A percentile compares a stretch with the other conserved stretches of the same genome.
Evolutionary conservation across 208 protist genomes (phyloP).

Genomic region (Zelonia costaricensis): DNA sequence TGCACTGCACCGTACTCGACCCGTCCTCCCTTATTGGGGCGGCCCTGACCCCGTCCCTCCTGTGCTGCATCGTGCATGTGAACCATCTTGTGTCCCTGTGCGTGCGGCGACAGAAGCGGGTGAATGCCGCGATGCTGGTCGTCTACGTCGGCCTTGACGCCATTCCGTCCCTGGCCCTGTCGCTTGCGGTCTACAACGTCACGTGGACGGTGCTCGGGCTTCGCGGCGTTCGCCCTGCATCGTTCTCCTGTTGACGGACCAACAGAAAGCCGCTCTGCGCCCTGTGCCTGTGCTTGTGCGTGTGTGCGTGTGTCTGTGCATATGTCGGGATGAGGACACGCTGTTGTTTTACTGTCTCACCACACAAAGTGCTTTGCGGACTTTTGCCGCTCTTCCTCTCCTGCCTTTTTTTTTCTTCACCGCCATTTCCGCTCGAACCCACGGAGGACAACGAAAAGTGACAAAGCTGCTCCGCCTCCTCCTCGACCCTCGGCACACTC

Average conservation of each 20-base stretch:
- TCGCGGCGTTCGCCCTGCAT: conserved; percentile 5
- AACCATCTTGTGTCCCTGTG: conserved; percentile 36
- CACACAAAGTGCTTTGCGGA: too few relatives aligned
- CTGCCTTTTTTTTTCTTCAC: too few relatives aligned
- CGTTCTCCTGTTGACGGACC: conserved; percentile 11
- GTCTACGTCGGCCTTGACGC: conserved; percentile 65
- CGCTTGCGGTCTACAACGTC: conserved; percentile 45
- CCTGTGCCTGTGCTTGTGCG: background rate
- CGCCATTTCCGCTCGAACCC: too few relatives aligned
- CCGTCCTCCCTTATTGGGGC: conserved; percentile 34
- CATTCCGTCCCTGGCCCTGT: conserved; percentile 54
- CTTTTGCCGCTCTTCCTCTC: background rate
- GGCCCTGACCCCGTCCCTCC: conserved; percentile 34
- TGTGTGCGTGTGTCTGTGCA: background rate
- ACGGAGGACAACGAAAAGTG: too few relatives aligned
- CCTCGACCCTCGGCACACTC: background rate
- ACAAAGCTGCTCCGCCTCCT: too few relatives aligned
- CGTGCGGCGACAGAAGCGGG: conserved; percentile 15
- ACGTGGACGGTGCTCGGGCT: conserved; percentile 4
- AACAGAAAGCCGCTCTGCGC: background rate
- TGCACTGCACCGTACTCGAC: conserved; percentile 45
- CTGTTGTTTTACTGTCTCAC: too few relatives aligned
- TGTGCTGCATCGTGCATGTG: conserved; percentile 51
- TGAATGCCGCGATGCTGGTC: conserved; percentile 45
- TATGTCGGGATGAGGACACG: background rate